Percentiles rank a stretch among this genome's conserved stretches.
phyloP scores from a whole-genome alignment of 2,329 filamentous ascomycete genomes.

The Fusarium acutatum region DNA sequence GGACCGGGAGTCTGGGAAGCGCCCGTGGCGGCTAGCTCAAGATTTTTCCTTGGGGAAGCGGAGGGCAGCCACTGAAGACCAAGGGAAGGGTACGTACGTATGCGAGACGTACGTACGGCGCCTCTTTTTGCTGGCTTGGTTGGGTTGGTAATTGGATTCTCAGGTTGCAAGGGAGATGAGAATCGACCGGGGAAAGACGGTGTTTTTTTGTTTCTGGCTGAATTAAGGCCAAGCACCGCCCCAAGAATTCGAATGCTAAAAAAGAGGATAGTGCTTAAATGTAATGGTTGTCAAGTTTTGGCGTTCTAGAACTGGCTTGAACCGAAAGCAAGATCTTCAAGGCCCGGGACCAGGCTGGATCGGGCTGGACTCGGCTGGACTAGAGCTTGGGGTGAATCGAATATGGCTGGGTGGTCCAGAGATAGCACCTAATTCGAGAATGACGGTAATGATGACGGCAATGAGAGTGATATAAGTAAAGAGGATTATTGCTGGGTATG shows the following conservation, averaged over 20 bases:
- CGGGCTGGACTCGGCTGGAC: constrained; percentile 30
- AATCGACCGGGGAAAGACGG: constrained; percentile 5
- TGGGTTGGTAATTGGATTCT: neutral
- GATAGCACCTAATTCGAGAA: neutral
- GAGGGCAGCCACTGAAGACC: constrained; percentile 13
- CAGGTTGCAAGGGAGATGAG: neutral
- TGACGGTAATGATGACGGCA: neutral
- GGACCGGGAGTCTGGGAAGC: constrained; percentile 40
- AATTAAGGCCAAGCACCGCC: constrained; percentile 4
- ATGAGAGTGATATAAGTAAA: neutral
- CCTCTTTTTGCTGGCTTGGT: neutral
- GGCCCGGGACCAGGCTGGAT: constrained; percentile 31
- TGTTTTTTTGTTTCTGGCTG: constrained; percentile 19
- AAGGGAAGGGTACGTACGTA: neutral
- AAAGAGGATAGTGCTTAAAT: constrained; percentile 21
- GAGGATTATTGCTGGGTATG: neutral
- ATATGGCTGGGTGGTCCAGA: neutral
- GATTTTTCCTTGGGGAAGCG: constrained; percentile 34
- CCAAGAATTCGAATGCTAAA: constrained; percentile 22
- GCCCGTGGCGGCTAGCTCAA: constrained; percentile 39
- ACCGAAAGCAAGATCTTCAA: constrained; percentile 26
- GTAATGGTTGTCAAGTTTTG: constrained; percentile 26
- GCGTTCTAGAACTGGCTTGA: constrained; percentile 35
- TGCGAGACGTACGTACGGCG: constrained; percentile 7
- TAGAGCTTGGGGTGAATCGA: constrained; percentile 21